Percentiles rank a stretch among this genome's conserved stretches.
phyloP scores from a whole-genome alignment of 2,329 filamentous ascomycete genomes.

The Orbilia ellipsospora region DNA sequence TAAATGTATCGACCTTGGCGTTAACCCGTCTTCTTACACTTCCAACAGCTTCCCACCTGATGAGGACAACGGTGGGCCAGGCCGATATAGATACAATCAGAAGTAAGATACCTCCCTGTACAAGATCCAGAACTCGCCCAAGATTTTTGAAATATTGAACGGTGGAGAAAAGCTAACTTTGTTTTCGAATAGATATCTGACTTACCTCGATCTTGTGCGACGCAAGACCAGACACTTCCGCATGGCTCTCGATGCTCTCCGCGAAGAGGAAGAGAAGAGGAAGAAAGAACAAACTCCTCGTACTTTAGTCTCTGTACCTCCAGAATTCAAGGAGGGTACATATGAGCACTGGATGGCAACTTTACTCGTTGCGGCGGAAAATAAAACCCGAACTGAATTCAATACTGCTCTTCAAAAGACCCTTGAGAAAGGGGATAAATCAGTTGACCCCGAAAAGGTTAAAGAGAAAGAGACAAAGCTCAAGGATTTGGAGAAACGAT shows the following conservation, averaged over 20 bases:
- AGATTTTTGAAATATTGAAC: too few species aligned
- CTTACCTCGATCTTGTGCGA: constrained; percentile 30
- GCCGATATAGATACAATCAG: constrained; percentile 21
- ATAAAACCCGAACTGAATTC: constrained; percentile 58
- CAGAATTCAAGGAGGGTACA: constrained; percentile 28
- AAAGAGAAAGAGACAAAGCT: constrained; percentile 66
- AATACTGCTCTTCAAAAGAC: constrained; percentile 41
- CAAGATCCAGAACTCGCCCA: too few species aligned
- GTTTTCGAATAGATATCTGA: constrained; percentile 56
- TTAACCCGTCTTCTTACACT: constrained; percentile 73
- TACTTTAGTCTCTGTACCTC: constrained; percentile 25
- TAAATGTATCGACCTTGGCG: constrained; percentile 72
- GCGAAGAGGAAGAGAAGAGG: constrained; percentile 61
- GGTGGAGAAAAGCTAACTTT: neutral
- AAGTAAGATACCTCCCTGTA: constrained; percentile 43
- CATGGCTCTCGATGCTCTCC: constrained; percentile 10
- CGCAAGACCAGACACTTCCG: constrained; percentile 18
- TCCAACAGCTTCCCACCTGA: constrained; percentile 59
- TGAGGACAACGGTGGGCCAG: constrained; percentile 56
- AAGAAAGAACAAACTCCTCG: constrained; percentile 60
- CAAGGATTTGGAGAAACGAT: constrained; percentile 63
- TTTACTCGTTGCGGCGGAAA: constrained; percentile 62
- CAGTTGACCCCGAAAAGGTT: constrained; percentile 56
- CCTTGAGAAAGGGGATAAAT: constrained; percentile 38
- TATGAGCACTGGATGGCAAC: constrained; percentile 60